These are phyloP conservation scores for Sporothrix curviconia DNA, from an alignment of 2,329 filamentous ascomycete genomes.

Conservation along the genomic window DNA sequence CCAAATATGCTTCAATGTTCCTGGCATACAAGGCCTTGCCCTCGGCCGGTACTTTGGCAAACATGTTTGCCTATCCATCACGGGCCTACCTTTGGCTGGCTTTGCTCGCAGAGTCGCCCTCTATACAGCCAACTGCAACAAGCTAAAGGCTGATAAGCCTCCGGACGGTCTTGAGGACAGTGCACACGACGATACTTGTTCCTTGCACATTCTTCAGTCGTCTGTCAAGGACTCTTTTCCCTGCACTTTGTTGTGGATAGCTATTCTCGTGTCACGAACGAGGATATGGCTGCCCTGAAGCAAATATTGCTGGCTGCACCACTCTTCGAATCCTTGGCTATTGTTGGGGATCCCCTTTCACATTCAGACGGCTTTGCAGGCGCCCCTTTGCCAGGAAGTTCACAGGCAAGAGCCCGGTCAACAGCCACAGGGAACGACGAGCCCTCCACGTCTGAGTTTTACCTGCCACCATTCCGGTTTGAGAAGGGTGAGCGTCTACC, in stretches of 20 bases:
- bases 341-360: background rate
- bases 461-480: constrained; percentile 40
- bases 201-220: too few relatives aligned
- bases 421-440: constrained; percentile 39
- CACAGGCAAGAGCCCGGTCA: too few relatives aligned
- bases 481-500: constrained; percentile 35
- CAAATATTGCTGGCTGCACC: background rate
- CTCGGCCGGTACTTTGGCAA: constrained; percentile 8
- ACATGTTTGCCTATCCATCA: background rate
- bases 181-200: too few relatives aligned
- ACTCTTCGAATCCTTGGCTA: background rate
- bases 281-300: constrained; percentile 6
- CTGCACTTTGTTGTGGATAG: background rate
- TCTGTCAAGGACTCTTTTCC: background rate
- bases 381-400: constrained; percentile 23
- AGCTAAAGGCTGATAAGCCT: background rate
- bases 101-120: background rate
- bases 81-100: constrained; percentile 6
- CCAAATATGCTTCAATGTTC: constrained; percentile 4
- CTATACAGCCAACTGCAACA: background rate
- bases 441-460: constrained; percentile 16
- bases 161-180: background rate
- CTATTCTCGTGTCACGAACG: background rate
- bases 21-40: constrained; percentile 11
- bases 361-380: constrained; percentile 26